Percentiles rank a stretch among this genome's conserved stretches.
Conservation (phyloP, 2,329 filamentous ascomycete species). For the Emergomyces orientalis region DNA sequence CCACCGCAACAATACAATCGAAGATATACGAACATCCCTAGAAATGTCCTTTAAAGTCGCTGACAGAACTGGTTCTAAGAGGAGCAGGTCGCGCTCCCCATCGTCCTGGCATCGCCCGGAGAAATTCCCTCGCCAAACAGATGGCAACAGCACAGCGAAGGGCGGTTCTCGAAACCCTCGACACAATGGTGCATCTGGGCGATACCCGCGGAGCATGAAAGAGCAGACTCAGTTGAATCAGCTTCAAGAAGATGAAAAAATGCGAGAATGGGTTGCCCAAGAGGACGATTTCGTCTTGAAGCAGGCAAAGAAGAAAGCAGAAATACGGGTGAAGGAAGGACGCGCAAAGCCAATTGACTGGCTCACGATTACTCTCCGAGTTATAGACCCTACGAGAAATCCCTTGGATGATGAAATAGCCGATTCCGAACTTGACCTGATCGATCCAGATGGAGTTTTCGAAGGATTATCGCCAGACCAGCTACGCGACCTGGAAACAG, state of each 20-base stretch:
- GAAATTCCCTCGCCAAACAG: conserved; percentile 28
- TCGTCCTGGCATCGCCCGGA: conserved; percentile 32
- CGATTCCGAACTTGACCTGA: conserved; percentile 66
- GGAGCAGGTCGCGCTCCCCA: conserved; percentile 36
- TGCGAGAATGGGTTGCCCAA: conserved; percentile 76
- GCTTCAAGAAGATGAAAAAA: conserved; percentile 67
- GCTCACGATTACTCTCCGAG: conserved; percentile 80
- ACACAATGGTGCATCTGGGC: conserved; percentile 17
- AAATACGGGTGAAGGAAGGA: conserved; percentile 83
- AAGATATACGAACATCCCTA: not conserved
- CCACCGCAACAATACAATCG: not conserved
- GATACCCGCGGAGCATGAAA: conserved; percentile 21
- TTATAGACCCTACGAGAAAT: conserved; percentile 76
- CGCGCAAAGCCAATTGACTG: conserved; percentile 89
- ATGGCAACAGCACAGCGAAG: conserved; percentile 17
- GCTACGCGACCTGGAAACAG: conserved; percentile 66
- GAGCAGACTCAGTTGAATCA: conserved; percentile 42
- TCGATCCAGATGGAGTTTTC: conserved; percentile 72
- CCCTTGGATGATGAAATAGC: conserved; percentile 71
- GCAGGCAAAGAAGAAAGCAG: conserved; percentile 96
- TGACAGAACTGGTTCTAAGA: conserved; percentile 29
- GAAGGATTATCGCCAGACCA: conserved; percentile 59
- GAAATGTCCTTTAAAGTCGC: conserved; percentile 28
- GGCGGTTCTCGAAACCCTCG: conserved; percentile 18
- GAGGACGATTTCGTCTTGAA: conserved; percentile 94